Percentiles rank a stretch among this genome's conserved stretches.
Conservation (phyloP, 768 basidiomycete species). For the Lactarius sanguifluus region DNA sequence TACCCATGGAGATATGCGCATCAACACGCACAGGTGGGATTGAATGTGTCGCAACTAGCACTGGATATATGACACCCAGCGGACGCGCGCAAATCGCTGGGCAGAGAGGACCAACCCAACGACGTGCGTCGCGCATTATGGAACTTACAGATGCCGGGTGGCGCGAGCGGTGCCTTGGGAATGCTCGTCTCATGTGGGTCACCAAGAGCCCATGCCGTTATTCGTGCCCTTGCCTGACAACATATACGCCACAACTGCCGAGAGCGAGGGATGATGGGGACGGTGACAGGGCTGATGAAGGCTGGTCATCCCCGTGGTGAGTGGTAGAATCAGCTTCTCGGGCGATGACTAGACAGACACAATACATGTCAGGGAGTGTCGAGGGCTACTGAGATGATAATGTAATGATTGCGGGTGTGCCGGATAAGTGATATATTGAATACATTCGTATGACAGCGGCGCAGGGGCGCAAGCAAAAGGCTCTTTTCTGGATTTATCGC, state of each 20-base stretch:
- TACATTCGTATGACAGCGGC: neutral
- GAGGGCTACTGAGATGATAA: neutral
- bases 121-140: neutral
- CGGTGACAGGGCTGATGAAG: neutral
- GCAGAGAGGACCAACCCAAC: neutral
- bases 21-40: too few relatives aligned
- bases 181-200: neutral
- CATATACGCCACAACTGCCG: neutral
- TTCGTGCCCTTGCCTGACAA: neutral
- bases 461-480: neutral
- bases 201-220: neutral
- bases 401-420: neutral
- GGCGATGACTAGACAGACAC: neutral
- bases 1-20: too few relatives aligned
- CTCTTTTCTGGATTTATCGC: neutral
- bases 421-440: neutral
- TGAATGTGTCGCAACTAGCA: too few relatives aligned
- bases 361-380: neutral
- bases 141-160: neutral
- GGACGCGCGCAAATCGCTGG: neutral
- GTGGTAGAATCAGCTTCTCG: neutral
- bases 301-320: neutral
- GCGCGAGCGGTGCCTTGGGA: neutral
- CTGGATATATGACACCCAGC: neutral
- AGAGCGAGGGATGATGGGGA: neutral